Evolutionary conservation across 2,329 filamentous ascomycete species (phyloP).

Genomic region (Cladosporium sp.): DNA sequence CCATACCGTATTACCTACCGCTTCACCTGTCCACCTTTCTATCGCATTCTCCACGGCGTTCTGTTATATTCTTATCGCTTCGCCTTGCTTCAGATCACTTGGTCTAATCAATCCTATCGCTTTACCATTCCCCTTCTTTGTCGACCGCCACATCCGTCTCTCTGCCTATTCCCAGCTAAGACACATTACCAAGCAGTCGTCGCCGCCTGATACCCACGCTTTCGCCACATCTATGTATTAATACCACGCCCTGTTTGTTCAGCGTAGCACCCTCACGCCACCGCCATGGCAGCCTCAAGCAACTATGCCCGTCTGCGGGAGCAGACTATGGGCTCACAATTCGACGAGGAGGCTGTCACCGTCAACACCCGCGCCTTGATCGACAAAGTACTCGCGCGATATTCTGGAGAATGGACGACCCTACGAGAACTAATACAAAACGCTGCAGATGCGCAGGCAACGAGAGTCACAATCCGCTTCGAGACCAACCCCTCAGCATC

Average conservation of each 20-base stretch:
- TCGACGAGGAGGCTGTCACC: constrained; percentile 94
- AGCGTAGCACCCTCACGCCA: neutral
- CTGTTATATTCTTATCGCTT: neutral
- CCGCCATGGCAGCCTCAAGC: constrained; percentile 22
- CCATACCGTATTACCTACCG: neutral
- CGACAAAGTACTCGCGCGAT: constrained; percentile 93
- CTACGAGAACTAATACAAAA: constrained; percentile 95
- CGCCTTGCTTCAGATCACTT: neutral
- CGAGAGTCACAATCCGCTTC: constrained; percentile 83
- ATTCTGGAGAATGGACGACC: constrained; percentile 88
- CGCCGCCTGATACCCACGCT: neutral
- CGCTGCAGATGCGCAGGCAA: constrained; percentile 92
- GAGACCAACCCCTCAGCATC: constrained; percentile 81
- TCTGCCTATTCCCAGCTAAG: neutral
- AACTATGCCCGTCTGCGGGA: constrained; percentile 59
- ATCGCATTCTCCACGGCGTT: neutral
- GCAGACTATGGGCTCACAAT: constrained; percentile 77
- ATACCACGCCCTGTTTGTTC: neutral
- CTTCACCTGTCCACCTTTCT: too few relatives aligned
- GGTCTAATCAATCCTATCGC: neutral
- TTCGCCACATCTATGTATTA: neutral
- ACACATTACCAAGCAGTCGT: neutral
- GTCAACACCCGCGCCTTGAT: constrained; percentile 96
- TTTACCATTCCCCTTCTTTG: neutral
- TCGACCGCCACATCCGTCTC: constrained; percentile 2